Percentiles rank a stretch among this genome's conserved stretches.
Evolutionary conservation across 805 yeast species (phyloP).

Genomic region (Candida nitratophila): DNA sequence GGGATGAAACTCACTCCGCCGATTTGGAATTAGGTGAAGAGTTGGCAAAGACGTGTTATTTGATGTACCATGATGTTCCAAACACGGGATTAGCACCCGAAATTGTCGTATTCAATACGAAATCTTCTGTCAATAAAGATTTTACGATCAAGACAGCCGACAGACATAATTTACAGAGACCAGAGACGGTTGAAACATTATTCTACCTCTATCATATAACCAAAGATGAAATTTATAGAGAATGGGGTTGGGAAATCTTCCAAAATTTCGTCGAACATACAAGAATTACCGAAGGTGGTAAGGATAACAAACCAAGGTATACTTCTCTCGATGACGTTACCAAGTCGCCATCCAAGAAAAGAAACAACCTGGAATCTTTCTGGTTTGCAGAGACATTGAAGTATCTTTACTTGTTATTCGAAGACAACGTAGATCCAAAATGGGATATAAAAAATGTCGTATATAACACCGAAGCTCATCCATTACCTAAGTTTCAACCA

Average conservation of each 20-base stretch:
- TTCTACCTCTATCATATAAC: slow-evolving; percentile 76
- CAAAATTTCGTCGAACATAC: slow-evolving; percentile 59
- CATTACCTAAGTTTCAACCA: slow-evolving; percentile 65
- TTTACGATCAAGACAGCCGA: slow-evolving; percentile 66
- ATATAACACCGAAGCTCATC: slow-evolving; percentile 92
- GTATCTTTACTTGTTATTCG: slow-evolving; percentile 74
- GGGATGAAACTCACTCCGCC: slow-evolving; percentile 52
- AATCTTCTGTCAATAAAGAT: slow-evolving; percentile 38
- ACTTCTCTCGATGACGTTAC: slow-evolving; percentile 66
- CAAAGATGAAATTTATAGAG: slow-evolving; percentile 71
- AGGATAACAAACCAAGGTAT: slow-evolving; percentile 38
- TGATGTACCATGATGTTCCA: slow-evolving; percentile 66
- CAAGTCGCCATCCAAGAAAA: slow-evolving; percentile 38
- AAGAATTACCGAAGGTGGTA: slow-evolving; percentile 40
- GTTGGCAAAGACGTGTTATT: slow-evolving; percentile 73
- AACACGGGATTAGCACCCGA: slow-evolving; percentile 83
- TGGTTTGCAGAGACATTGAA: slow-evolving; percentile 94
- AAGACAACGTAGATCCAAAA: slow-evolving; percentile 48
- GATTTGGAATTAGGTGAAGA: slow-evolving; percentile 71
- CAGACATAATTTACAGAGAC: slow-evolving; percentile 82
- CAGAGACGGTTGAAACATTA: slow-evolving; percentile 88
- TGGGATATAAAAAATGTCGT: slow-evolving; percentile 65
- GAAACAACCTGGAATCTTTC: slow-evolving; percentile 83
- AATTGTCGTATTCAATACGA: slow-evolving; percentile 74
- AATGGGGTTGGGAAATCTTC: slow-evolving; percentile 88